Conservation (phyloP, 140 eudicot species). For the Bidens hawaiensis region DNA sequence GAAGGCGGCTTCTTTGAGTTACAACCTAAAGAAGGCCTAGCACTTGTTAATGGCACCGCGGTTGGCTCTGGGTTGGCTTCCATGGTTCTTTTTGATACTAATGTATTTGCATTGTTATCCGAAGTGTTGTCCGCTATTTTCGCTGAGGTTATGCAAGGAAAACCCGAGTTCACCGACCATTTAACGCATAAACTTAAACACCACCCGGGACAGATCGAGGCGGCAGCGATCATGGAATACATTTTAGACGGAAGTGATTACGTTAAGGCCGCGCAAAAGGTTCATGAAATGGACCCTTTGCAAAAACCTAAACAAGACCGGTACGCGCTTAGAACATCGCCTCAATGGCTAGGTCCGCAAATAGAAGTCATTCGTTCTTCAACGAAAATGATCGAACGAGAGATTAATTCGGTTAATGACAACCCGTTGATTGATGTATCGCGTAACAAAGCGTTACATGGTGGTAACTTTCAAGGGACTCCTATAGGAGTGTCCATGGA, state of each 20-base stretch:
- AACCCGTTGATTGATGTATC: conserved; percentile 88
- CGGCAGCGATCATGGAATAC: conserved; percentile 92
- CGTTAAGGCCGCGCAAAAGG: conserved; percentile 51
- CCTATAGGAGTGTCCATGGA: conserved; percentile 96
- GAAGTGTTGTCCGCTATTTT: conserved; percentile 81
- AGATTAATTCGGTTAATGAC: conserved; percentile 83
- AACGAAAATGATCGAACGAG: conserved; percentile 75
- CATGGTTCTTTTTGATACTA: conserved; percentile 76
- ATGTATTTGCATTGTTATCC: conserved; percentile 53
- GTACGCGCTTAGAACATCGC: conserved; percentile 76
- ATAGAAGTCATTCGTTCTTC: conserved; percentile 79
- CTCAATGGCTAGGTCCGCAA: conserved; percentile 93
- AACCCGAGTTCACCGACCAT: conserved; percentile 81
- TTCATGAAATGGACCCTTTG: conserved; percentile 70
- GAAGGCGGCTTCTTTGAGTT: conserved; percentile 57
- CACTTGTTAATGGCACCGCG: conserved; percentile 78
- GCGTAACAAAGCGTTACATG: conserved; percentile 80
- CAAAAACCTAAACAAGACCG: conserved; percentile 84
- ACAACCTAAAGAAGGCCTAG: conserved; percentile 86
- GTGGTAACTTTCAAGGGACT: conserved; percentile 93
- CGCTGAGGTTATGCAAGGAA: conserved; percentile 89
- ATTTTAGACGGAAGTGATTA: conserved; percentile 72
- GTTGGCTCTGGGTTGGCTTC: conserved; percentile 97
- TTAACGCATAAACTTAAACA: conserved; percentile 79
- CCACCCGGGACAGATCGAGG: conserved; percentile 92